Conservation (phyloP, 441 rosid species). For the Daphne laureola region DNA sequence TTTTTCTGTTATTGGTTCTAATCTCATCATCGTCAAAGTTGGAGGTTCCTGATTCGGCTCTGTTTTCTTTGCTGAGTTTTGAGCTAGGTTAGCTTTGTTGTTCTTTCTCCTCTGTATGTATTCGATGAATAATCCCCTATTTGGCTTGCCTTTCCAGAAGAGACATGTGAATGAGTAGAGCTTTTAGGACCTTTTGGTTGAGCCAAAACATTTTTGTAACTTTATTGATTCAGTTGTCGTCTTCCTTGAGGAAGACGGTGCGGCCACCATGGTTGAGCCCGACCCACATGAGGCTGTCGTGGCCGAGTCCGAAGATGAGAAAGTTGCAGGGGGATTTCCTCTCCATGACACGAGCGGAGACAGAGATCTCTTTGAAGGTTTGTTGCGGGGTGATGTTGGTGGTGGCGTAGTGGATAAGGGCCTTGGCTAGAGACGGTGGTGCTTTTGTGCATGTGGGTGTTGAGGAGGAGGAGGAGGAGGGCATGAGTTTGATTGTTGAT, state of each 20-base stretch:
- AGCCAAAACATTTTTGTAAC: no score
- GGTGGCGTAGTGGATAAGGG: constrained; percentile 55
- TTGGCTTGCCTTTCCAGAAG: no score
- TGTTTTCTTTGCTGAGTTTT: no score
- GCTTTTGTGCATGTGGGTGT: constrained; percentile 38
- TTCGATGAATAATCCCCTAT: no score
- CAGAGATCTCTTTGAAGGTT: constrained; percentile 52
- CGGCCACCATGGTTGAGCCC: constrained; percentile 67
- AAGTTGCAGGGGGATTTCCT: constrained; percentile 63
- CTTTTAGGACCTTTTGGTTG: no score
- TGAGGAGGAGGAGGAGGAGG: constrained; percentile 34
- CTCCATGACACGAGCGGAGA: constrained; percentile 39
- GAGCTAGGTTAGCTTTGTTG: no score
- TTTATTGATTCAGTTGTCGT: constrained; percentile 56
- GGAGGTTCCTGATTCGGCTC: no score
- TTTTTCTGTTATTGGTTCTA: no score
- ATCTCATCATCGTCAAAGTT: no score
- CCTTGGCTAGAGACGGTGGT: constrained; percentile 46
- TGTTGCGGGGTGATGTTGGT: constrained; percentile 62
- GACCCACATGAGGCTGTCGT: constrained; percentile 68
- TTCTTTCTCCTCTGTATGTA: no score
- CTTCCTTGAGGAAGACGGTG: constrained; percentile 60
- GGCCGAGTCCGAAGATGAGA: constrained; percentile 66
- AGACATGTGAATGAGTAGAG: no score
- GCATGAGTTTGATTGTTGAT: constrained; percentile 20